These are phyloP conservation scores for Camelina sativa DNA, from an alignment of 345 rosid species.

Conservation along the genomic window DNA sequence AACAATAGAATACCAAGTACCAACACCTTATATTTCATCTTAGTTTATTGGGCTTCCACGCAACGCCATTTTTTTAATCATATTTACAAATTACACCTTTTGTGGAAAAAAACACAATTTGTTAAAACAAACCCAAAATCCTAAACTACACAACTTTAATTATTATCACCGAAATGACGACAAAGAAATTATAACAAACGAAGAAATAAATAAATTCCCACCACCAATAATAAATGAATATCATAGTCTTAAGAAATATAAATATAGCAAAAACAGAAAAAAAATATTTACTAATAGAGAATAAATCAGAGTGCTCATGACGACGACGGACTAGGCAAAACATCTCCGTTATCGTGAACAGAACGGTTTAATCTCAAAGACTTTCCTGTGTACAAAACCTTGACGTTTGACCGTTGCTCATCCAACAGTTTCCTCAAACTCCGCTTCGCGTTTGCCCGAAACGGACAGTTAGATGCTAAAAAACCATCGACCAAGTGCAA, in stretches of 20 bases:
- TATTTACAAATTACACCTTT: not conserved
- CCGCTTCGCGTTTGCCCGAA: slow-evolving; percentile 88
- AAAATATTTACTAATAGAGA: not conserved
- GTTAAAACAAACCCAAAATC: not conserved
- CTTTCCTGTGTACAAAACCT: slow-evolving; percentile 75
- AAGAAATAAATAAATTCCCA: not conserved
- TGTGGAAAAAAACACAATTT: not conserved
- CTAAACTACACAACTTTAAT: slow-evolving; percentile 6
- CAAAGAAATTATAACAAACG: not conserved
- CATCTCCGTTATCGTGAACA: slow-evolving; percentile 22
- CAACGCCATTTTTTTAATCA: not conserved
- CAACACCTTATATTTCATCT: not conserved
- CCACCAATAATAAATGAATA: not conserved
- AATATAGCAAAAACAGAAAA: not conserved
- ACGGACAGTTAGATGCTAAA: slow-evolving; percentile 74
- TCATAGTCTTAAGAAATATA: not conserved
- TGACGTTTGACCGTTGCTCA: slow-evolving; percentile 80
- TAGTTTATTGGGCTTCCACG: not conserved
- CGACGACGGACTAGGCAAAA: slow-evolving; percentile 44
- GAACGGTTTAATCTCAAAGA: slow-evolving; percentile 43
- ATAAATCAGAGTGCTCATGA: slow-evolving; percentile 24
- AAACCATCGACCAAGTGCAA: slow-evolving; percentile 88
- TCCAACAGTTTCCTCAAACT: slow-evolving; percentile 72
- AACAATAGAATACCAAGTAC: no score
- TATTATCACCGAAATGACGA: slow-evolving; percentile 10